Conservation (phyloP, 2,329 filamentous ascomycete genomes). For the Exophiala lecanii-corni region DNA sequence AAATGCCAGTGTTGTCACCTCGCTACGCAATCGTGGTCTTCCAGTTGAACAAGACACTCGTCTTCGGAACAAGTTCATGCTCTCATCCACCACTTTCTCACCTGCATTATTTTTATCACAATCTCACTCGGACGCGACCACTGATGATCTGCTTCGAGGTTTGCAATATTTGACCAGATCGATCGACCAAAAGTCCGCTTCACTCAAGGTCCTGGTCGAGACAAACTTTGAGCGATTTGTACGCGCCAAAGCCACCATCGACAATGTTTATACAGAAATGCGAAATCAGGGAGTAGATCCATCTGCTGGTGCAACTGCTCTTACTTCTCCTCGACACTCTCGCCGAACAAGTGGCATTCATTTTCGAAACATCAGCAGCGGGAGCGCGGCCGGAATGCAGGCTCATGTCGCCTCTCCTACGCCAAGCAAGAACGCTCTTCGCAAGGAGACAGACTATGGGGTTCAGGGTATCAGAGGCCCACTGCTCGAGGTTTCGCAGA, state of each 20-base stretch:
- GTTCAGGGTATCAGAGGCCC: conserved; percentile 83
- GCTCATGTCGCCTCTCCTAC: conserved; percentile 42
- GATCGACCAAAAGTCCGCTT: conserved; percentile 96
- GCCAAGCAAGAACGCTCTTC: conserved; percentile 80
- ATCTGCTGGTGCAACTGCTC: conserved; percentile 29
- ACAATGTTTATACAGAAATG: conserved; percentile 99
- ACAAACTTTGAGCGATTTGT: conserved; percentile 99
- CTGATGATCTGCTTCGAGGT: conserved; percentile 71
- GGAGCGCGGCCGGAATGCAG: conserved; percentile 36
- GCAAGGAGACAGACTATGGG: conserved; percentile 89
- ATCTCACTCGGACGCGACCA: conserved; percentile 81
- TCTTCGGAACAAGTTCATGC: conserved; percentile 82
- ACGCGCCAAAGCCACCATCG: conserved; percentile 92
- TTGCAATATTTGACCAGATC: conserved; percentile 82
- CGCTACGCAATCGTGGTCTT: conserved; percentile 70
- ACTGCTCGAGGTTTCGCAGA: conserved; percentile 81
- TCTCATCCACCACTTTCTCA: conserved; percentile 94
- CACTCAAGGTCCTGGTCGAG: conserved; percentile 91
- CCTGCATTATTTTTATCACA: conserved; percentile 86
- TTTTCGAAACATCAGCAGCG: conserved; percentile 53
- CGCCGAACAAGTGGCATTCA: conserved; percentile 58
- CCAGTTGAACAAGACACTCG: conserved; percentile 78
- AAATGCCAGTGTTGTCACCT: conserved; percentile 77
- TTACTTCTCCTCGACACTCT: conserved; percentile 48
- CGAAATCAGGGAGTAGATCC: conserved; percentile 60